Conservation (phyloP, 495 filamentous ascomycete genomes). For the Penicillium paxilli region DNA sequence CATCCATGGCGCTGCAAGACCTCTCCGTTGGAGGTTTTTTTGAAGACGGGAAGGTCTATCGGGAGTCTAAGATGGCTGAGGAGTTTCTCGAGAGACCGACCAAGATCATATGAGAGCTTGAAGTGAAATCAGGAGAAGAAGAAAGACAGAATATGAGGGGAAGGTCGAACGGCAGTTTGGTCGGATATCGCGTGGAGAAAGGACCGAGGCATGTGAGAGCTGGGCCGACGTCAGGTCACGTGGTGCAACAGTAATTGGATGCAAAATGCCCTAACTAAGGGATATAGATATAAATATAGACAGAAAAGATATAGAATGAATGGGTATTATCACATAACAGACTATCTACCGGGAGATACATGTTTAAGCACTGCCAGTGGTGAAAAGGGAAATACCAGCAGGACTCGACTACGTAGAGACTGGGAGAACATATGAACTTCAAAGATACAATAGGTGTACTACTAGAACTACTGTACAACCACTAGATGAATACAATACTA, state of each 20-base stretch:
- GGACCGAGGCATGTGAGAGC: slow-evolving; percentile 49
- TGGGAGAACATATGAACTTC: no score
- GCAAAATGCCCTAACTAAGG: no score
- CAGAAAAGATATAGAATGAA: no score
- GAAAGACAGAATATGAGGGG: slow-evolving; percentile 10
- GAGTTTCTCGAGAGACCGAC: no score
- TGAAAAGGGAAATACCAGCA: no score
- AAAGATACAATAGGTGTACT: no score
- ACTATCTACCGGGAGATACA: no score
- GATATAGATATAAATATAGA: no score
- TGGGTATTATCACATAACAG: no score
- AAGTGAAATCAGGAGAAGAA: slow-evolving; percentile 8
- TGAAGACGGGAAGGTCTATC: slow-evolving; percentile 16
- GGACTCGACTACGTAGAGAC: no score
- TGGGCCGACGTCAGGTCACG: slow-evolving; percentile 45
- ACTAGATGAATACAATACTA: neutral
- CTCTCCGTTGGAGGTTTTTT: slow-evolving; percentile 37
- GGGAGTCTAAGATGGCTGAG: neutral
- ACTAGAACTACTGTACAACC: neutral
- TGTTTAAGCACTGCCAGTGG: no score
- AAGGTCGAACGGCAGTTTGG: slow-evolving; percentile 32
- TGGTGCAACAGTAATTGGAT: no score
- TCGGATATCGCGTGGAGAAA: slow-evolving; percentile 29
- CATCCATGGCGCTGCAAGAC: slow-evolving; percentile 40
- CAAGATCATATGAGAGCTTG: slow-evolving; percentile 1